A percentile compares a stretch with the other conserved stretches of the same genome.
Evolutionary conservation across 2,329 filamentous ascomycete genomes (phyloP).

Genomic region (Huntiella moniliformis): DNA sequence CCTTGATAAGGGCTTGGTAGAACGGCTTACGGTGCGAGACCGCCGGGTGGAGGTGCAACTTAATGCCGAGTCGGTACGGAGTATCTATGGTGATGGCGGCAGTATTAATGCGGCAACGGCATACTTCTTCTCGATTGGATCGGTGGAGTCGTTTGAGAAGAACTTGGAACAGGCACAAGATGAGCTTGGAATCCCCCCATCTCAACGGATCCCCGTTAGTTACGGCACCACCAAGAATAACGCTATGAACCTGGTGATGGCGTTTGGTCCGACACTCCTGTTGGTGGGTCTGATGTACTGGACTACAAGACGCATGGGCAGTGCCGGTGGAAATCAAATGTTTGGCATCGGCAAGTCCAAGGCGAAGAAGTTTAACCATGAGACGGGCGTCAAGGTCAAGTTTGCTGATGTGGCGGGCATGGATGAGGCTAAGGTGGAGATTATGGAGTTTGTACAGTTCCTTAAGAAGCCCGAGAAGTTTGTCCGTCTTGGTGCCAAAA

Average conservation of each 20-base stretch:
- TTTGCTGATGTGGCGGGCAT: slow-evolving; percentile 93
- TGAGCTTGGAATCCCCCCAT: slow-evolving; percentile 65
- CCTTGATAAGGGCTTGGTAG: slow-evolving; percentile 86
- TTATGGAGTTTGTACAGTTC: slow-evolving; percentile 99
- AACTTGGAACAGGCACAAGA: slow-evolving; percentile 74
- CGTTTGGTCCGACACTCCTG: slow-evolving; percentile 71
- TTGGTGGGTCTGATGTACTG: slow-evolving; percentile 70
- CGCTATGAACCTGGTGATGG: slow-evolving; percentile 48
- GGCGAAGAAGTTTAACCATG: slow-evolving; percentile 94
- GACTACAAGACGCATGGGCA: slow-evolving; percentile 56
- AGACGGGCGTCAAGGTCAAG: slow-evolving; percentile 90
- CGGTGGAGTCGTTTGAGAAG: slow-evolving; percentile 79
- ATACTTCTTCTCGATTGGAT: slow-evolving; percentile 92
- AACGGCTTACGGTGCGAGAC: slow-evolving; percentile 71
- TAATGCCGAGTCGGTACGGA: slow-evolving; percentile 52
- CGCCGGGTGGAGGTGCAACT: slow-evolving; percentile 59
- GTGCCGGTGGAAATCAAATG: slow-evolving; percentile 54
- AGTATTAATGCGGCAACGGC: slow-evolving; percentile 48
- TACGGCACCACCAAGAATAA: slow-evolving; percentile 59
- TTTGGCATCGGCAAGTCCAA: slow-evolving; percentile 94
- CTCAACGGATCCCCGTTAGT: slow-evolving; percentile 83
- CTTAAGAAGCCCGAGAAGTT: slow-evolving; percentile 84
- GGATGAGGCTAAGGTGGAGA: slow-evolving; percentile 95
- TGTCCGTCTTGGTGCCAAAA: slow-evolving; percentile 89
- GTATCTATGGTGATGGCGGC: slow-evolving; percentile 55